Base-by-base conservation (phyloP, 2,329 filamentous ascomycete genomes). In the Cytospora schulzeri region DNA sequence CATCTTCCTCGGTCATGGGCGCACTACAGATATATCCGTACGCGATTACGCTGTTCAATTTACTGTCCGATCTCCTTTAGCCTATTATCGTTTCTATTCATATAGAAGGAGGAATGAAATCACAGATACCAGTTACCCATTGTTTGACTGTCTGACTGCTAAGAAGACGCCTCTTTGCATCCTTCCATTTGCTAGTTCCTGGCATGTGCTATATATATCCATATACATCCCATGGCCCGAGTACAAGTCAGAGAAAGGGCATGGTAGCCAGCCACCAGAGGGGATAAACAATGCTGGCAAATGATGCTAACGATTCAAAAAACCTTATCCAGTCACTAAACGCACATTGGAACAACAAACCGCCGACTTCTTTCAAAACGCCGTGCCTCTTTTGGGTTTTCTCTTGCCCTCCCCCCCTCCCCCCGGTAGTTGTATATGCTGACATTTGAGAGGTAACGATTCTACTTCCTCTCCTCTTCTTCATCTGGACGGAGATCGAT, bases 321-420 rank as follows among this genome's bases (percentile, higher is more conserved):
- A 28, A 53, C 57, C 59, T 53, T 55, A 64, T 62, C 63, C 63
- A 59, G 35, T 62, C 57, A 65, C 62, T 33, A 48, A 38, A 48
- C 24, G 45, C 45, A 61, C 53, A 51, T 29, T n/a, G 31, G 45
- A 45, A 52, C 22, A 53, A 51, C 33, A 55, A 54, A 19, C 58
- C 59, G 33, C 31, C 65, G 59, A 52, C 48, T 50, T 45, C 60
- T 57, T 60, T 50, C 28, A 22, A 57, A 66, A 66, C 65, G 65
- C 65, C 65, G 19, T 67, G 55, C 65, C 65, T 67, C 62, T 54
- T 60, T 59, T 48, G 58, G 62, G 48, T 48, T 52, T 41, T 50
- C 17, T 60, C 31, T 51, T 48, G 11, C 33, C 33, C 33, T 12
- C 11, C 12, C 45, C 45, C 33, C 33, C 33, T 24, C 45, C 45